Evolutionary conservation across 495 filamentous ascomycete species (phyloP).

Genomic region (Penicilliopsis zonata): DNA sequence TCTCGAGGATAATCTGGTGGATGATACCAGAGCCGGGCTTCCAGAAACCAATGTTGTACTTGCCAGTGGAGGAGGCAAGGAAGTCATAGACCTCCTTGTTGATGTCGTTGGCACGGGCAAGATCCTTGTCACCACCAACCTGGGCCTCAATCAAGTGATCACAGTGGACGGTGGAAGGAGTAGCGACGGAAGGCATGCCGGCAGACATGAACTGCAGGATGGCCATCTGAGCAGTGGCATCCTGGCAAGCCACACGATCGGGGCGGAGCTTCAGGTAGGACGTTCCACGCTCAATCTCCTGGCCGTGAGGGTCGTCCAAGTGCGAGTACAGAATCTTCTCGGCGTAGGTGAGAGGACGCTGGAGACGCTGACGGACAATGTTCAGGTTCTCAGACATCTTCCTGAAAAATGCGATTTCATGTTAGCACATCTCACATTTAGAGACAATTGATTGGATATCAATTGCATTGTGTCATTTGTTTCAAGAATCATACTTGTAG

Average conservation of each 20-base stretch:
- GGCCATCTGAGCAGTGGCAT: slow-evolving; percentile 99
- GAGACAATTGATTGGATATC: no score
- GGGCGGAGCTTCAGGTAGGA: slow-evolving; percentile 94
- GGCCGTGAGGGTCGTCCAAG: slow-evolving; percentile 90
- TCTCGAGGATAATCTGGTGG: slow-evolving; percentile 96
- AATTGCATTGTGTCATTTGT: no score
- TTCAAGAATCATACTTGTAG: slow-evolving; percentile 52
- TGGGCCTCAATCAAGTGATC: slow-evolving; percentile 99
- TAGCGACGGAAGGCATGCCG: slow-evolving; percentile 87
- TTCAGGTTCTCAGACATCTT: slow-evolving; percentile 98
- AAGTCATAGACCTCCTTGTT: slow-evolving; percentile 99
- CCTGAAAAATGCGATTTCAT: slow-evolving; percentile 40
- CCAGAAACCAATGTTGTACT: slow-evolving; percentile 99
- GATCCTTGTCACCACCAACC: slow-evolving; percentile 87
- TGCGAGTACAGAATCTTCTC: slow-evolving; percentile 99
- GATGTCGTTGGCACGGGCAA: slow-evolving; percentile 79
- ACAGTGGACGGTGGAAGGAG: slow-evolving; percentile 95
- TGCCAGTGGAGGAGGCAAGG: slow-evolving; percentile 84
- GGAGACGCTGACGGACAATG: slow-evolving; percentile 77
- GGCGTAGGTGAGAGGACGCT: slow-evolving; percentile 85
- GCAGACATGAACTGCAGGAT: slow-evolving; percentile 99
- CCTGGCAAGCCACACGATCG: slow-evolving; percentile 97
- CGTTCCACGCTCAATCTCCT: slow-evolving; percentile 89
- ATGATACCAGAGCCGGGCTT: slow-evolving; percentile 97
- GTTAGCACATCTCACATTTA: slow-evolving; percentile 15